Evolutionary conservation across 371 early-diverging fungal genomes (phyloP).

Genomic region (Rhizopus sp.): DNA sequence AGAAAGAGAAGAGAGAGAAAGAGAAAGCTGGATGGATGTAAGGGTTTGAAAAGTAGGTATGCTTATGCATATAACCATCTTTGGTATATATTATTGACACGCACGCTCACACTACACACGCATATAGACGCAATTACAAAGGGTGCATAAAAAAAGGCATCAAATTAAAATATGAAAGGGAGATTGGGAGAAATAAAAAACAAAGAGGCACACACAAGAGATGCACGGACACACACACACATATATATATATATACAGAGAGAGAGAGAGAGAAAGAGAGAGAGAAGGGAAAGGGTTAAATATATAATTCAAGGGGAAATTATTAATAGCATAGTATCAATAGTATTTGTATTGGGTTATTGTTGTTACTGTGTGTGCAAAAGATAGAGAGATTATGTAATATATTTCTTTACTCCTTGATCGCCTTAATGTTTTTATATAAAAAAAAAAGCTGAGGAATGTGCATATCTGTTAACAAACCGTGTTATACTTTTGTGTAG

Average conservation of each 20-base stretch:
- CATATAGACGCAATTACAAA: neutral
- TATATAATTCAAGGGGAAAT: slow-evolving; percentile 1
- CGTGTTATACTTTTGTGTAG: neutral
- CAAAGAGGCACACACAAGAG: neutral
- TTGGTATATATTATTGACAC: slow-evolving; percentile 3
- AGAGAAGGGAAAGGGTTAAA: slow-evolving; percentile 1
- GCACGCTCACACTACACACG: neutral
- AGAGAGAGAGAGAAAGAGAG: neutral
- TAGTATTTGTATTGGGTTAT: neutral
- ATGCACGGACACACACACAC: too few relatives aligned
- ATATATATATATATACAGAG: too few relatives aligned
- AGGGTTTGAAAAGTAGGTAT: slow-evolving; percentile 2
- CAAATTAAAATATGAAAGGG: slow-evolving; percentile 5
- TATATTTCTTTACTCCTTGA: slow-evolving; percentile 5
- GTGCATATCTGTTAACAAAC: slow-evolving; percentile 11
- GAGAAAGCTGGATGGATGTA: neutral
- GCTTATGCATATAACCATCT: slow-evolving; percentile 4
- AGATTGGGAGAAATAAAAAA: neutral
- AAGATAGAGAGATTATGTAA: too few relatives aligned
- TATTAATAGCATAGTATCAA: neutral
- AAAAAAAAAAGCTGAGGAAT: slow-evolving; percentile 5
- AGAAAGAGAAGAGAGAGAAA: neutral
- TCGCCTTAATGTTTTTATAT: slow-evolving; percentile 10
- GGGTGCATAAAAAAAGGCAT: slow-evolving; percentile 5
- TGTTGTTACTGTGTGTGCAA: slow-evolving; percentile 7